A percentile compares a stretch with the other conserved stretches of the same genome.
Conservation (phyloP, 2,329 filamentous ascomycete species). For the Fusarium pseudoanthophilum region DNA sequence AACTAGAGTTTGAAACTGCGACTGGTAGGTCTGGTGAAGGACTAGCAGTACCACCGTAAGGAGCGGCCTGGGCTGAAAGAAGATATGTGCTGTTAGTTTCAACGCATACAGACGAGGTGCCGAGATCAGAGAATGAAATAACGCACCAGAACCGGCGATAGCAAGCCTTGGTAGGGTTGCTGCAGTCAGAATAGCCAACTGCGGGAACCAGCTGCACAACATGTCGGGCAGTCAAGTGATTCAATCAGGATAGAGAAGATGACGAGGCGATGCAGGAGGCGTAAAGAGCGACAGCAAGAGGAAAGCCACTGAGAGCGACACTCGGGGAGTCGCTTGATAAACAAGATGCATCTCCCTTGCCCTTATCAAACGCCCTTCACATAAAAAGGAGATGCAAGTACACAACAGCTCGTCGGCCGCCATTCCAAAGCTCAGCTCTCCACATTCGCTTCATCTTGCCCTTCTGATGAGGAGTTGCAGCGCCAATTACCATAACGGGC, state of each 20-base stretch:
- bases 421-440: not conserved
- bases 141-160: not conserved
- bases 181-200: not conserved
- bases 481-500: not conserved
- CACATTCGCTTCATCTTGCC: not conserved
- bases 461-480: not conserved
- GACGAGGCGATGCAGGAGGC: not conserved
- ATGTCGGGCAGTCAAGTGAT: not conserved
- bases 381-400: not conserved
- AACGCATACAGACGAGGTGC: not conserved
- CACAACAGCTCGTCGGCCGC: not conserved
- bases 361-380: not conserved
- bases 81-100: too few species aligned
- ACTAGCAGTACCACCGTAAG: not conserved
- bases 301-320: not conserved
- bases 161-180: rapidly evolving
- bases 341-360: not conserved
- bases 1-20: not conserved
- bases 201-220: not conserved
- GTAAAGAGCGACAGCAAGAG: not conserved
- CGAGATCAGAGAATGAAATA: not conserved
- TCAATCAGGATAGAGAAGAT: not conserved
- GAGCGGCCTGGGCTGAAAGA: not conserved
- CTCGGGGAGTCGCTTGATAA: not conserved
- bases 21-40: rapidly evolving